Conservation (phyloP, 257 asterid genomes). For the Nicotiana noctiflora region DNA sequence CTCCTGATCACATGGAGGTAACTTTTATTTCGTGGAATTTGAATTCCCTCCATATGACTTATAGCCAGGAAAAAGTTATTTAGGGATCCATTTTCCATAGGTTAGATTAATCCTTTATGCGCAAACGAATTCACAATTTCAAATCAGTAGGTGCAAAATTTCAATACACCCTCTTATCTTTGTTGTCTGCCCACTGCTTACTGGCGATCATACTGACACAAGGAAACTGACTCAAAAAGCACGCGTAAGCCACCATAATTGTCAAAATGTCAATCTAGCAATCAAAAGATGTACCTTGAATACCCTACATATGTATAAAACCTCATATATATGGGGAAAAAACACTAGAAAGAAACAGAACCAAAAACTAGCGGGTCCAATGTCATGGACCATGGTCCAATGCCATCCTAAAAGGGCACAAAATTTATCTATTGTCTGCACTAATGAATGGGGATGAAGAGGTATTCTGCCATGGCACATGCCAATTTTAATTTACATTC, state of each 20-base stretch:
- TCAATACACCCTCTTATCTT: background rate
- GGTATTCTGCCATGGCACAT: conserved; percentile 7
- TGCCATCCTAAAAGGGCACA: conserved; percentile 3
- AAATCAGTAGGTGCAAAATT: background rate
- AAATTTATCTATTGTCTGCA: background rate
- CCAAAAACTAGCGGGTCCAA: background rate
- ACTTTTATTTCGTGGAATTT: background rate
- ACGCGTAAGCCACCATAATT: background rate
- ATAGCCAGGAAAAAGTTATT: background rate
- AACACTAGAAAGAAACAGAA: background rate
- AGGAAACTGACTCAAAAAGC: background rate
- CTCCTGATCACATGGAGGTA: too few relatives aligned
- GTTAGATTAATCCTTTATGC: background rate
- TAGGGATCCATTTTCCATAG: background rate
- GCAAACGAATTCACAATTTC: too few relatives aligned
- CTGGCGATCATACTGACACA: background rate
- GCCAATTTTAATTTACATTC: background rate
- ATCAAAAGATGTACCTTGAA: background rate
- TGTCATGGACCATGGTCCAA: too few relatives aligned
- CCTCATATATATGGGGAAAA: background rate
- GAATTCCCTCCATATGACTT: background rate
- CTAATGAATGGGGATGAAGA: background rate
- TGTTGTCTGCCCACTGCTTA: background rate
- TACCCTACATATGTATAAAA: background rate
- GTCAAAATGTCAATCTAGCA: background rate